Base-by-base conservation (phyloP, 495 filamentous ascomycete genomes). In the Astrocystis sublimbata region DNA sequence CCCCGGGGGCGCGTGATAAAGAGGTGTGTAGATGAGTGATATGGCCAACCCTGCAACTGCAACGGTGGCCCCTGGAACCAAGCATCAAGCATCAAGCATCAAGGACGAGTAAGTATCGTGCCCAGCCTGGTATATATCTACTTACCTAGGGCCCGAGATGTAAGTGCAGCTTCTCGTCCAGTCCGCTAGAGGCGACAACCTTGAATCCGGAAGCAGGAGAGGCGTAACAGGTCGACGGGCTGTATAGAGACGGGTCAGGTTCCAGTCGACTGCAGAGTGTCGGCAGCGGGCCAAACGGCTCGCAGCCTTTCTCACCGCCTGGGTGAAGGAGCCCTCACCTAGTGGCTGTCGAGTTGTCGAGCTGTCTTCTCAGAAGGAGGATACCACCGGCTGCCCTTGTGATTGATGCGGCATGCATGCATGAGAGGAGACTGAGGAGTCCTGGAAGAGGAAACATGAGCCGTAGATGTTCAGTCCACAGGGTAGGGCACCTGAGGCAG, bases 391-490 rank as follows among this genome's bases (percentile, higher is more conserved):
- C 47, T n/a, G 59, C 36, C 47, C 60, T 62, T 55, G 60, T 56
- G 51, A 56, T 46, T 45, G 60, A 45, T 56, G 50, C 51, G 36
- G 36, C 47, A 54, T 62, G 60, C 60, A 55, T 61, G 58, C 47
- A 52, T 59, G 40, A 52, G 36, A 61, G 58, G 28, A n/a, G n/a
- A n/a, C n/a, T n/a, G n/a, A n/a, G n/a, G n/a, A n/a, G n/a, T n/a
- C n/a, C n/a, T n/a, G n/a, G n/a, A n/a, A n/a, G n/a, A 55, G 59
- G 59, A 55, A 35, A 50, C 59, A 62, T 62, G 56, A 62, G 51
- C 60, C n/a, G n/a, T n/a, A n/a, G n/a, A n/a, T n/a, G n/a, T n/a
- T n/a, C n/a, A n/a, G n/a, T n/a, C n/a, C n/a, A n/a, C n/a, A n/a
- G n/a, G n/a, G n/a, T n/a, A n/a, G n/a, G n/a, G n/a, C n/a, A n/a